A percentile compares a stretch with the other conserved stretches of the same genome.
Evolutionary conservation across 768 basidiomycete species (phyloP).

Genomic region (Macrocybe gigantea): DNA sequence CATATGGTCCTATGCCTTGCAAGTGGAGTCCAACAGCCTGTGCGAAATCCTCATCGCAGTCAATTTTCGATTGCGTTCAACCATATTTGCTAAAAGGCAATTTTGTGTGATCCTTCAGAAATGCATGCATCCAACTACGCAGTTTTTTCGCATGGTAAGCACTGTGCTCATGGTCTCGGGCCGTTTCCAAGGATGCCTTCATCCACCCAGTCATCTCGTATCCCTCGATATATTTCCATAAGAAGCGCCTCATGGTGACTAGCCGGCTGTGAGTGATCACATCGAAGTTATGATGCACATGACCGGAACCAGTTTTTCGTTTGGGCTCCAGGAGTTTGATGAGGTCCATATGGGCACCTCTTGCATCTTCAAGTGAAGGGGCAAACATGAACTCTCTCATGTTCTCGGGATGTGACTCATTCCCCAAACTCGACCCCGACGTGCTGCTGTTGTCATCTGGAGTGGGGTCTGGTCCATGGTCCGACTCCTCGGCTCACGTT

Average conservation of each 20-base stretch:
- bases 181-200: conserved; percentile 1
- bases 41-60: conserved; percentile 11
- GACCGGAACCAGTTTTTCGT: conserved; percentile 5
- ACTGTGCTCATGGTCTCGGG: conserved; percentile 1
- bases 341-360: conserved; percentile 4
- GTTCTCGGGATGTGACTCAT: background rate
- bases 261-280: conserved; percentile 3
- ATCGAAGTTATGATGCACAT: conserved; percentile 8
- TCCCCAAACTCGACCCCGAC: no score
- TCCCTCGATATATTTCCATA: conserved; percentile 6
- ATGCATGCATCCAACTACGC: conserved; percentile 1
- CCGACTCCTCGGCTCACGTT: background rate
- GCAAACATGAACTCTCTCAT: conserved; percentile 1
- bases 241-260: conserved; percentile 1
- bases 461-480: no score
- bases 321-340: conserved; percentile 9
- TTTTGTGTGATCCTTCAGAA: background rate
- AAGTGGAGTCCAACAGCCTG: conserved; percentile 6
- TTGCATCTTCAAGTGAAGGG: conserved; percentile 9
- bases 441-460: no score
- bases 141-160: conserved; percentile 1
- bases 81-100: conserved; percentile 1
- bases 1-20: conserved; percentile 14
- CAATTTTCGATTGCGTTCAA: background rate
- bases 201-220: background rate